These are phyloP conservation scores for Gilbertella persicaria DNA, from an alignment of 371 early-diverging fungal species.

Conservation along the genomic window DNA sequence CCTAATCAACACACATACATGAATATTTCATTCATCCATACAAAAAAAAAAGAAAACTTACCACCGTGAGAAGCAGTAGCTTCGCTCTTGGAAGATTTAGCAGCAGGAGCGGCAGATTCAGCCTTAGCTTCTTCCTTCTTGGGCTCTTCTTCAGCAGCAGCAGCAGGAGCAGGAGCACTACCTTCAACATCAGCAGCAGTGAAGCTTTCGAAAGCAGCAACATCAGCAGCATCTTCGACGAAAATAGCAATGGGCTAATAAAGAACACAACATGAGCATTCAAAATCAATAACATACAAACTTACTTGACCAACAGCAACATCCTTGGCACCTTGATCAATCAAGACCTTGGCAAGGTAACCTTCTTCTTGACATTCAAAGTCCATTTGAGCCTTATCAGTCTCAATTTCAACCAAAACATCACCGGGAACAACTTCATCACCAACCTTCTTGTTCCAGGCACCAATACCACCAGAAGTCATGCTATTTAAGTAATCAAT, in stretches of 20 bases:
- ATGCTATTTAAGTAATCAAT: constrained; percentile 51
- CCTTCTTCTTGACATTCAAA: constrained; percentile 99
- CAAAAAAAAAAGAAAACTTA: background rate
- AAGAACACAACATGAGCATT: too few relatives aligned
- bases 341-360: constrained; percentile 91
- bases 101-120: constrained; percentile 32
- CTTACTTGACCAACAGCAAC: constrained; percentile 71
- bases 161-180: constrained; percentile 41
- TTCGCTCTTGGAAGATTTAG: constrained; percentile 8
- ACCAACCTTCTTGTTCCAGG: constrained; percentile 95
- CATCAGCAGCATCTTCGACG: constrained; percentile 87
- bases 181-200: constrained; percentile 56
- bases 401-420: constrained; percentile 97
- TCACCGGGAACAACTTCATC: constrained; percentile 95
- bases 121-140: constrained; percentile 17
- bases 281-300: too few relatives aligned
- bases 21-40: background rate
- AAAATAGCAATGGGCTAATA: constrained; percentile 89
- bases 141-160: constrained; percentile 24
- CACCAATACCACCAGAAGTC: constrained; percentile 96
- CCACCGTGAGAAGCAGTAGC: constrained; percentile 18
- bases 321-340: constrained; percentile 87
- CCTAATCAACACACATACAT: constrained; percentile 1
- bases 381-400: constrained; percentile 99
- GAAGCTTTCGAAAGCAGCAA: constrained; percentile 86